Evolutionary conservation across 1,284 basidiomycete species (phyloP), one percentile per base, ranked within the genome.

Genomic region (Cystobasidium sp.): DNA sequence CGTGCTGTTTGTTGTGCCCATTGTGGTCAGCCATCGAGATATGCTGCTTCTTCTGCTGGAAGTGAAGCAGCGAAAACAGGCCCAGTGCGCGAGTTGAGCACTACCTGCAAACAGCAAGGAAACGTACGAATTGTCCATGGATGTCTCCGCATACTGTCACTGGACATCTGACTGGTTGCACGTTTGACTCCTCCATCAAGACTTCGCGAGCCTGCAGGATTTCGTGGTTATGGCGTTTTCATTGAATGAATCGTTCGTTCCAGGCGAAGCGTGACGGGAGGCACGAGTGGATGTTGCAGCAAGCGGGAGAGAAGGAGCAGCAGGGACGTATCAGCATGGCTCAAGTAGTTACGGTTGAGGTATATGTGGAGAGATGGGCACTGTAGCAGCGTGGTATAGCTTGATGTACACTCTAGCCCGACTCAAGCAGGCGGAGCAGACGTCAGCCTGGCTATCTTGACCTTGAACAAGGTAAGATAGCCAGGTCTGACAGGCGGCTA

Each of bases 131-230:
- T 89, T 99, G 96, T 6, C 96, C 96, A 84, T 99, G 96, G 78
- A 99, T 98, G 85, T 99, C 96, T 78, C 94, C 94, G 82, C 94
- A 97, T 72, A 97, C 94, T 62, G 94, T 97, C 78, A 97, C 94
- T 64, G 94, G 96, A 86, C 96, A 98, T 83, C 93, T 88, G 74
- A 99, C 96, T 56, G 95, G 95, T 84, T 99, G 96, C 7, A 97
- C 94, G 83, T 97, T 97, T 39, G 93, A 94, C 85, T 97, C 94
- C 82, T 95, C 94, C 89, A 97, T 95, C 82, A 99, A 84, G 79
- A 98, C 95, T 85, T 97, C 95, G 82, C 95, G 88, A 73, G 95
- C 94, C 94, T 97, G 82, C 67, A 61, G 76, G 77, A 78, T 56
- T 51, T 20, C 14, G 14, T 51, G 14, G 14, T 20, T 16, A 51